A percentile compares a stretch with the other conserved stretches of the same genome.
These are phyloP conservation scores for Cryphonectria nitschkei DNA, from an alignment of 2,329 filamentous ascomycete species.

Conservation along the genomic window DNA sequence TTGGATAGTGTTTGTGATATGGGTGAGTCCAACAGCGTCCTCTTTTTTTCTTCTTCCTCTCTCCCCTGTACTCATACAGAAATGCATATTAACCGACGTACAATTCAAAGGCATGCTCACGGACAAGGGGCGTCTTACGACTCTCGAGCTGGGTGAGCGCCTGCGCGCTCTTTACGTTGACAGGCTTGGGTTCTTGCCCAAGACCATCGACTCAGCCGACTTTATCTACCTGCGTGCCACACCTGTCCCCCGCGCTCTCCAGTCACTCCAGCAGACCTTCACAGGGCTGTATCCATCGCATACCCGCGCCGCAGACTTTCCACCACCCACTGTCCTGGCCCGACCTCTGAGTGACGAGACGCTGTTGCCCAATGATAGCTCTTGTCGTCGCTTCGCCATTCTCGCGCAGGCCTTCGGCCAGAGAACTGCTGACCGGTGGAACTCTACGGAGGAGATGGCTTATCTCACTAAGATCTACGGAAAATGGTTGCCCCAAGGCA, in stretches of 20 bases:
- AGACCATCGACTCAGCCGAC: conserved; percentile 53
- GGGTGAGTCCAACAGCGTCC: conserved; percentile 34
- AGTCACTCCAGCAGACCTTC: conserved; percentile 77
- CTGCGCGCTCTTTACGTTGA: conserved; percentile 75
- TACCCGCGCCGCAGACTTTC: conserved; percentile 50
- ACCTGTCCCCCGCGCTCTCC: conserved; percentile 74
- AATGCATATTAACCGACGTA: background rate
- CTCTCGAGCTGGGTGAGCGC: conserved; percentile 68
- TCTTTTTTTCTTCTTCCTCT: too few relatives aligned
- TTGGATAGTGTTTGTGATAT: conserved; percentile 82
- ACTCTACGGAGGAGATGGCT: conserved; percentile 76
- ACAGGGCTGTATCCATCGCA: conserved; percentile 71
- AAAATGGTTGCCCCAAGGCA: conserved; percentile 81
- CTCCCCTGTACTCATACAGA: background rate
- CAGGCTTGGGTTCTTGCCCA: conserved; percentile 72
- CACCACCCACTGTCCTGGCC: conserved; percentile 67
- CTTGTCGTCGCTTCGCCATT: conserved; percentile 72
- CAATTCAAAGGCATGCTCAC: conserved; percentile 64
- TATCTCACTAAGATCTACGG: conserved; percentile 78
- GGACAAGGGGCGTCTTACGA: conserved; percentile 73
- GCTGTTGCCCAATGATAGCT: conserved; percentile 76
- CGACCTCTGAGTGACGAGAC: conserved; percentile 73
- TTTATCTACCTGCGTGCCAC: conserved; percentile 75
- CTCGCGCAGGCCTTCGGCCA: conserved; percentile 73
- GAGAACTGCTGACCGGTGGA: conserved; percentile 73